Percentiles rank a stretch among this genome's conserved stretches.
These are phyloP conservation scores for Sclerotinia glacialis DNA, from an alignment of 2,329 filamentous ascomycete genomes.

Conservation along the genomic window DNA sequence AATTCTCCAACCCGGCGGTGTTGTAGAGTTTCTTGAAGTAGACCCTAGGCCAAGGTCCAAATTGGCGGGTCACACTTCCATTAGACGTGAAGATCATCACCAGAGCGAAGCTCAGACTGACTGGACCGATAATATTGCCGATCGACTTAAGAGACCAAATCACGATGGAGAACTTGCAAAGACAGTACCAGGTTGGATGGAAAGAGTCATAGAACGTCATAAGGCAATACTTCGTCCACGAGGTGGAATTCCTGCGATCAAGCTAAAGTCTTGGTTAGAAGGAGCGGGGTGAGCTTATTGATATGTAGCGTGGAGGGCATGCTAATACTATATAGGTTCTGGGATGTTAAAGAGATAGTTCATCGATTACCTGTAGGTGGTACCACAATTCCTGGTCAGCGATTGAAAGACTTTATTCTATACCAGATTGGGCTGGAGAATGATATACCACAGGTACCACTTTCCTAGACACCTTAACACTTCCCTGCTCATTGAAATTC, in stretches of 20 bases:
- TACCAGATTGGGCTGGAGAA: conserved; percentile 25
- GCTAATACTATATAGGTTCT: conserved; percentile 33
- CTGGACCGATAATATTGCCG: conserved; percentile 35
- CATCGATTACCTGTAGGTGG: conserved; percentile 33
- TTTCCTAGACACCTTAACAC: not conserved
- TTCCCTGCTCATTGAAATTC: conserved; percentile 6
- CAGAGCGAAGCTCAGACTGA: conserved; percentile 29
- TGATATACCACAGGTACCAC: conserved; percentile 21
- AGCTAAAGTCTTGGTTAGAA: conserved; percentile 37
- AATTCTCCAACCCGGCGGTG: conserved; percentile 36
- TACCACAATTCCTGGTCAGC: not conserved
- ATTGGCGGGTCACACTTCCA: conserved; percentile 7
- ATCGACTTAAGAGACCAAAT: conserved; percentile 32
- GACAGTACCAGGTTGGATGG: conserved; percentile 33
- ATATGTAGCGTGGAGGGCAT: not conserved
- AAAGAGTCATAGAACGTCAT: conserved; percentile 31
- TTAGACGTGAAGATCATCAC: conserved; percentile 20
- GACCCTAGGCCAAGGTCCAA: conserved; percentile 35
- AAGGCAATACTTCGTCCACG: conserved; percentile 33
- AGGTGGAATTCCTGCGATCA: conserved; percentile 35
- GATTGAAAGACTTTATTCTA: conserved; percentile 14
- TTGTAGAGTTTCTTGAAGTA: conserved; percentile 38
- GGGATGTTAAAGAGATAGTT: conserved; percentile 36
- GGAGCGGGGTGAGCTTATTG: conserved; percentile 34
- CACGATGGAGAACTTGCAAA: conserved; percentile 33